phyloP scores from a whole-genome alignment of 352 stramenopile genomes.

The Paralagenidium karlingii region DNA sequence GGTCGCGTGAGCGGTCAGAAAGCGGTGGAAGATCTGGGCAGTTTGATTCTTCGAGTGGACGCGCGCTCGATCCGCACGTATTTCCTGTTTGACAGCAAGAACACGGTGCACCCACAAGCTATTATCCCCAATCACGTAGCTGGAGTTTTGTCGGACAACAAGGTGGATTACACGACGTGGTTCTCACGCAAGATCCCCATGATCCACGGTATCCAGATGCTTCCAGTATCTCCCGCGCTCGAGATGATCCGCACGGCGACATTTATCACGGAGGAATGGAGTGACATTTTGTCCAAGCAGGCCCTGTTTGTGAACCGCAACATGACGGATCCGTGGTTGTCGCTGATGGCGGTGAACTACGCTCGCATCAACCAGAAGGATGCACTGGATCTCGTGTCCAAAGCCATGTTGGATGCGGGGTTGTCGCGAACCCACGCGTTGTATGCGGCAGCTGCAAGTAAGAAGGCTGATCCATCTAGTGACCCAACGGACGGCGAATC shows the following conservation, averaged over 20 bases:
- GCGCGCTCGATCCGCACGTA: conserved; percentile 49
- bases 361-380: conserved; percentile 35
- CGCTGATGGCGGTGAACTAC: conserved; percentile 57
- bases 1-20: conserved; percentile 37
- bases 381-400: conserved; percentile 26
- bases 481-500: too few species aligned
- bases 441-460: conserved; percentile 55
- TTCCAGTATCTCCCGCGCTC: conserved; percentile 56
- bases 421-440: conserved; percentile 49
- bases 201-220: conserved; percentile 14
- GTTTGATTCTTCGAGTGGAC: conserved; percentile 59
- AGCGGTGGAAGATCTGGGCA: conserved; percentile 50
- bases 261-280: conserved; percentile 67
- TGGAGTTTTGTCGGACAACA: conserved; percentile 12
- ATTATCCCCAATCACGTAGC: conserved; percentile 64
- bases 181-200: conserved; percentile 5
- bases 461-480: too few species aligned
- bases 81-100: conserved; percentile 45
- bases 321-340: conserved; percentile 40
- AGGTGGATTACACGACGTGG: conserved; percentile 9
- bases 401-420: conserved; percentile 48
- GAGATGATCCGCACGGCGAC: conserved; percentile 39
- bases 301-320: conserved; percentile 22
- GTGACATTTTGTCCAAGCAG: conserved; percentile 53
- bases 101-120: conserved; percentile 41